phyloP scores from a whole-genome alignment of 148 eudicot genomes.

The Heliamphora exappendiculata region DNA sequence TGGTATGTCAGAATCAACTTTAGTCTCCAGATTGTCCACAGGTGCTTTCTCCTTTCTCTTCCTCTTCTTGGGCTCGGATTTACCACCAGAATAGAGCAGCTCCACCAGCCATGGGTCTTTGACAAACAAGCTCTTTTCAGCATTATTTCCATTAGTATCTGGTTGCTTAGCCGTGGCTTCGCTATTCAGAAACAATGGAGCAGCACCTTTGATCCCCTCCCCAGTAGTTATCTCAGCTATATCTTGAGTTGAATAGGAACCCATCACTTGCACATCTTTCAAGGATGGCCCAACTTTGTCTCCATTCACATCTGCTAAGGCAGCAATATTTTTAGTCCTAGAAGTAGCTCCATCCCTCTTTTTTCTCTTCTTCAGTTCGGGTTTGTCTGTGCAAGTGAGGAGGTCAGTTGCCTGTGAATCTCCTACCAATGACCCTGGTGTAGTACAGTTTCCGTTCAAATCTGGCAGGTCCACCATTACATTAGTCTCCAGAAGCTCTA shows the following conservation, averaged over 20 bases:
- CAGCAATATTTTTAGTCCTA: constrained; percentile 9
- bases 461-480: constrained; percentile 25
- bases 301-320: constrained; percentile 11
- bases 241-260: constrained; percentile 15
- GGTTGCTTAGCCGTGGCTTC: not conserved
- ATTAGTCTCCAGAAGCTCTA: constrained; percentile 19
- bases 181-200: not conserved
- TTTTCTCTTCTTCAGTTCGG: constrained; percentile 30
- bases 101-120: constrained; percentile 27
- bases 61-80: constrained; percentile 27
- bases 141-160: constrained; percentile 19
- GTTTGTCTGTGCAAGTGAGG: constrained; percentile 11
- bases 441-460: constrained; percentile 27
- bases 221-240: constrained; percentile 7
- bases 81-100: constrained; percentile 12
- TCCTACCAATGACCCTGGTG: constrained; percentile 14
- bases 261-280: constrained; percentile 31
- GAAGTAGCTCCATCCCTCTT: constrained; percentile 19
- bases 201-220: constrained; percentile 8
- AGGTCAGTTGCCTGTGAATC: constrained; percentile 11
- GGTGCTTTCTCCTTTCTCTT: constrained; percentile 28
- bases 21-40: not conserved
- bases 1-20: constrained; percentile 20
- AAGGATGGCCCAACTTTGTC: constrained; percentile 28
- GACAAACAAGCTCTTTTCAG: constrained; percentile 30